Evolutionary conservation across 768 basidiomycete genomes (phyloP).

Genomic region (Tylopilus subfusipes): DNA sequence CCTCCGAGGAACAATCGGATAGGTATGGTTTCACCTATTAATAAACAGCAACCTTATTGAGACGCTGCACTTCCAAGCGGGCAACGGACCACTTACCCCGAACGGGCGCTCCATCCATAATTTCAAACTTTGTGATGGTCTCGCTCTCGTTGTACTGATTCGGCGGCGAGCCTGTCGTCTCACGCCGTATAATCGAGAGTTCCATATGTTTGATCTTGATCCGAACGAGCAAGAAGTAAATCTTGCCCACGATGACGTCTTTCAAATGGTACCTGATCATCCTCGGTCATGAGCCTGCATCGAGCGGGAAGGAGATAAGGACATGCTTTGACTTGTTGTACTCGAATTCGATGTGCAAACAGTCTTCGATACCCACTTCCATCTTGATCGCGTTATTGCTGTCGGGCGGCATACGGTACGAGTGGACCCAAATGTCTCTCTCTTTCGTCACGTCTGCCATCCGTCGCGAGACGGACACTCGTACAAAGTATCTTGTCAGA

Average conservation of each 20-base stretch:
- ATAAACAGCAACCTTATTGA: neutral
- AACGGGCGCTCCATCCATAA: constrained; percentile 99
- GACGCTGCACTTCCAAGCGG: neutral
- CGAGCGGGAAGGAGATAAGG: neutral
- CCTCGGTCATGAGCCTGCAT: neutral
- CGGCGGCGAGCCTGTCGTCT: constrained; percentile 96
- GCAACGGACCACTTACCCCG: constrained; percentile 51
- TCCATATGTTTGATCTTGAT: constrained; percentile 99
- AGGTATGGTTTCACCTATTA: constrained; percentile 98
- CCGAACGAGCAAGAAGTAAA: constrained; percentile 96
- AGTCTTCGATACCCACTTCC: constrained; percentile 99
- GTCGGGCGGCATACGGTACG: constrained; percentile 97
- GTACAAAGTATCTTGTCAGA: constrained; percentile 75
- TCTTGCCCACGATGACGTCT: constrained; percentile 99
- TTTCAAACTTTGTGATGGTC: constrained; percentile 99
- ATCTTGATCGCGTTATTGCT: constrained; percentile 98
- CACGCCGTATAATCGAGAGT: constrained; percentile 93
- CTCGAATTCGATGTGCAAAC: constrained; percentile 98
- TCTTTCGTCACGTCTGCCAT: constrained; percentile 95
- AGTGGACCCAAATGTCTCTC: constrained; percentile 96
- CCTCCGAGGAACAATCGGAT: constrained; percentile 97
- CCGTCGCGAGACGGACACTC: constrained; percentile 84
- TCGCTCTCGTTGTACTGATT: constrained; percentile 99
- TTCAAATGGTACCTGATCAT: constrained; percentile 87
- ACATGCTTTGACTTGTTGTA: constrained; percentile 98